Conservation (phyloP, 257 asterid species). For the Cruciata laevipes region DNA sequence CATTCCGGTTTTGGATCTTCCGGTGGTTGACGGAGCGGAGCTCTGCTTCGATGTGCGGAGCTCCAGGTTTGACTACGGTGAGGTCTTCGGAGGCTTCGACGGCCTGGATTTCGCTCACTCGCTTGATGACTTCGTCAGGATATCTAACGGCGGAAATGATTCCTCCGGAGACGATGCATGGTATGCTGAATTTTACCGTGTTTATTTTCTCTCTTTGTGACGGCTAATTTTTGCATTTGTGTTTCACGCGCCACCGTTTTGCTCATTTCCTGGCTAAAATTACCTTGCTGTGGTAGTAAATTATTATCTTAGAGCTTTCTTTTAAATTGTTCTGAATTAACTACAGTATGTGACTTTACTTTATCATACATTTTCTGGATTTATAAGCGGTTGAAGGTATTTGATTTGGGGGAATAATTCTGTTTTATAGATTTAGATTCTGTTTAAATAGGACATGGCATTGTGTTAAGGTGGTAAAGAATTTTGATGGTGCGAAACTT, state of each 20-base stretch:
- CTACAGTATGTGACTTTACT: background rate
- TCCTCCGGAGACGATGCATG: constrained; percentile 54
- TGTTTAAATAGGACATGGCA: background rate
- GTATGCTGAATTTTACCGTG: constrained; percentile 25
- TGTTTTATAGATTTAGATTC: background rate
- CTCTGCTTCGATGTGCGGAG: constrained; percentile 34
- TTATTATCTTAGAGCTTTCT: background rate
- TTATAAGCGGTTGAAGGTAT: background rate
- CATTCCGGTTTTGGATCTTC: constrained; percentile 76
- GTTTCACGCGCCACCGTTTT: background rate
- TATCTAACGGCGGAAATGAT: constrained; percentile 43
- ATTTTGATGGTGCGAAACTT: background rate
- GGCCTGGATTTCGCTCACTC: constrained; percentile 44
- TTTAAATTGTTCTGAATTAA: background rate
- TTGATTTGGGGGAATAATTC: background rate
- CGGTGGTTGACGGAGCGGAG: constrained; percentile 29
- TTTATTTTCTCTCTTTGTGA: no score
- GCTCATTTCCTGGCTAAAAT: background rate
- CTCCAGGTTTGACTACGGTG: constrained; percentile 57
- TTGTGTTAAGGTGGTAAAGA: background rate
- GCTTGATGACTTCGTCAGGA: constrained; percentile 48
- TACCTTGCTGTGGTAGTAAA: background rate
- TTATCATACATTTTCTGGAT: background rate
- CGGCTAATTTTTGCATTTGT: background rate
- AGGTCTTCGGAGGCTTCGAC: constrained; percentile 51